Evolutionary conservation across 495 filamentous ascomycete species (phyloP).

Genomic region (Penicillium macrosclerotiorum): DNA sequence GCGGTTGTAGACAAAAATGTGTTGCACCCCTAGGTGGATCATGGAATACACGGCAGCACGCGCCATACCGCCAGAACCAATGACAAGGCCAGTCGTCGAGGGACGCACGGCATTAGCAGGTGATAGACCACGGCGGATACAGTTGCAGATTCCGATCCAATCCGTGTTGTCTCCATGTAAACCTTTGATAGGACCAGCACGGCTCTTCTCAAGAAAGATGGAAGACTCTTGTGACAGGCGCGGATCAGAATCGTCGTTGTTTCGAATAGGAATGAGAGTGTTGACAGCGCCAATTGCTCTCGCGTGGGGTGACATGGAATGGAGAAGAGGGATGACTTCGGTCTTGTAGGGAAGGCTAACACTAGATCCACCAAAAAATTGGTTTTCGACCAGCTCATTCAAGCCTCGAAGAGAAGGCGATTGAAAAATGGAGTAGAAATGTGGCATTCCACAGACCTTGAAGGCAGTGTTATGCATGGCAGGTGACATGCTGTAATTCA

Average conservation of each 20-base stretch:
- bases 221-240: conserved; percentile 32
- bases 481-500: conserved; percentile 45
- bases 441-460: conserved; percentile 66
- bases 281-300: conserved; percentile 77
- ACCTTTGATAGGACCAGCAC: conserved; percentile 58
- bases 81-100: conserved; percentile 64
- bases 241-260: conserved; percentile 48
- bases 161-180: conserved; percentile 83
- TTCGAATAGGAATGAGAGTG: conserved; percentile 68
- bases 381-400: conserved; percentile 59
- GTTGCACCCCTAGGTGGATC: conserved; percentile 69
- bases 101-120: conserved; percentile 73
- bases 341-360: conserved; percentile 75
- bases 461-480: conserved; percentile 73
- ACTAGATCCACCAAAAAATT: conserved; percentile 70
- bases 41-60: conserved; percentile 77
- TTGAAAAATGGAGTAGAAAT: conserved; percentile 66
- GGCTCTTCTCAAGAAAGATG: conserved; percentile 57
- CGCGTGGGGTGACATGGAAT: conserved; percentile 70
- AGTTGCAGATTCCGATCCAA: conserved; percentile 73
- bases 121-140: conserved; percentile 69
- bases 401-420: conserved; percentile 65
- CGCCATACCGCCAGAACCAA: conserved; percentile 80
- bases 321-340: conserved; percentile 64
- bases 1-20: conserved; percentile 73